A percentile compares a stretch with the other conserved stretches of the same genome.
Conservation (phyloP, 805 yeast species). For the Candida pini region DNA sequence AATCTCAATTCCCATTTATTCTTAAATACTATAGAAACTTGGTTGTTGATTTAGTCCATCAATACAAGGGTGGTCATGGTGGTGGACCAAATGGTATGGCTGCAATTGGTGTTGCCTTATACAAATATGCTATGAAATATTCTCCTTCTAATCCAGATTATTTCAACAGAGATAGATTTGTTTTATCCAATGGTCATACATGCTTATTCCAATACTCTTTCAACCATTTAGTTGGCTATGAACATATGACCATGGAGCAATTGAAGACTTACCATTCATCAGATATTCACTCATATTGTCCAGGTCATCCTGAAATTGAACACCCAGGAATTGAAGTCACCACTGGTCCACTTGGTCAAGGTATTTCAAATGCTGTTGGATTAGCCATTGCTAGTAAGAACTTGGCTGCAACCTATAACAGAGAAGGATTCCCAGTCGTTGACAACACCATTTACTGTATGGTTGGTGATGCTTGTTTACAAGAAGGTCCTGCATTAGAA, state of each 20-base stretch:
- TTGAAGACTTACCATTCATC: conserved; percentile 69
- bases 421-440: conserved; percentile 67
- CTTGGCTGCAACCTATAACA: conserved; percentile 88
- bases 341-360: conserved; percentile 99
- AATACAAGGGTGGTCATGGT: conserved; percentile 73
- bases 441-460: conserved; percentile 73
- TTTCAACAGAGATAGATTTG: conserved; percentile 94
- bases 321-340: conserved; percentile 94
- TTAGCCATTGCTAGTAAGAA: conserved; percentile 90
- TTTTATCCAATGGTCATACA: conserved; percentile 94
- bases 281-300: conserved; percentile 82
- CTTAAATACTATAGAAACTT: conserved; percentile 28
- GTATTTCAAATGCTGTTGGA: conserved; percentile 94
- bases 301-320: conserved; percentile 96
- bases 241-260: conserved; percentile 67
- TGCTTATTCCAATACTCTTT: conserved; percentile 83
- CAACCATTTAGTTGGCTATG: conserved; percentile 82
- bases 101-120: conserved; percentile 85
- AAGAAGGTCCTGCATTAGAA: conserved; percentile 96
- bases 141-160: conserved; percentile 88
- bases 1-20: conserved; percentile 22
- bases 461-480: conserved; percentile 96
- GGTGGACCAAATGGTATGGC: conserved; percentile 99
- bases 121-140: conserved; percentile 67
- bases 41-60: conserved; percentile 29